Conservation (phyloP, 768 basidiomycete species). For the Leccinum olivaceopallidum region DNA sequence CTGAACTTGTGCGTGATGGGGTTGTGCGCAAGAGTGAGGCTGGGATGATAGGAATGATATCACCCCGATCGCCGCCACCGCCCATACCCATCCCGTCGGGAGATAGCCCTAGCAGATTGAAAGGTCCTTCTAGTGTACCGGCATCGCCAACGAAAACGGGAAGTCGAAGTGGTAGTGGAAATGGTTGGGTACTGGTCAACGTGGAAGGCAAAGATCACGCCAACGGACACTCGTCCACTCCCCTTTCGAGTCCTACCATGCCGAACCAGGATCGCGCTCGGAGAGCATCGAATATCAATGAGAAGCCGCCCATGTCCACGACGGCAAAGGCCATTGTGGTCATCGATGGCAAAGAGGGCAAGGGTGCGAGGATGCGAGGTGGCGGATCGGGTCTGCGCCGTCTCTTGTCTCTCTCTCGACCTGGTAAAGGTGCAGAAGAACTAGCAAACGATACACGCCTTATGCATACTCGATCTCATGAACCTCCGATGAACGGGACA, state of each 20-base stretch:
- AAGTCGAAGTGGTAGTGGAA: slow-evolving; percentile 39
- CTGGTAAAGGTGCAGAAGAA: slow-evolving; percentile 34
- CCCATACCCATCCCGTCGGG: slow-evolving; percentile 29
- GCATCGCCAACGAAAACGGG: slow-evolving; percentile 37
- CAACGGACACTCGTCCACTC: slow-evolving; percentile 25
- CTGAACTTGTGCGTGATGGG: slow-evolving; percentile 48
- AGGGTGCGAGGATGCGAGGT: slow-evolving; percentile 24
- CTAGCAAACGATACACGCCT: slow-evolving; percentile 25
- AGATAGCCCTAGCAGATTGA: slow-evolving; percentile 27
- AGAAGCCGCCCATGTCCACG: slow-evolving; percentile 40
- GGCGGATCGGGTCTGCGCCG: slow-evolving; percentile 34
- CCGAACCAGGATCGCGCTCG: slow-evolving; percentile 32
- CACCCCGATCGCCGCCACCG: slow-evolving; percentile 30
- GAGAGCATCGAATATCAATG: slow-evolving; percentile 26
- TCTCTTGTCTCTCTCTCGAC: slow-evolving; percentile 33
- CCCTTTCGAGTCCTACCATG: slow-evolving; percentile 28
- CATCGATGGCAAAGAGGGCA: slow-evolving; percentile 55
- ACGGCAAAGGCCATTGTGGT: slow-evolving; percentile 65
- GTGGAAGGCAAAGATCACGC: slow-evolving; percentile 47
- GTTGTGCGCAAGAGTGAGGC: slow-evolving; percentile 61
- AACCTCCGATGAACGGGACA: slow-evolving; percentile 19
- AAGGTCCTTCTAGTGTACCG: slow-evolving; percentile 24
- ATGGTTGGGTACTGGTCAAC: slow-evolving; percentile 69
- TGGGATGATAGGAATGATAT: slow-evolving; percentile 54
- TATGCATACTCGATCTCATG: slow-evolving; percentile 29